Conservation (phyloP, 441 rosid genomes). For the Kokia cookei region DNA sequence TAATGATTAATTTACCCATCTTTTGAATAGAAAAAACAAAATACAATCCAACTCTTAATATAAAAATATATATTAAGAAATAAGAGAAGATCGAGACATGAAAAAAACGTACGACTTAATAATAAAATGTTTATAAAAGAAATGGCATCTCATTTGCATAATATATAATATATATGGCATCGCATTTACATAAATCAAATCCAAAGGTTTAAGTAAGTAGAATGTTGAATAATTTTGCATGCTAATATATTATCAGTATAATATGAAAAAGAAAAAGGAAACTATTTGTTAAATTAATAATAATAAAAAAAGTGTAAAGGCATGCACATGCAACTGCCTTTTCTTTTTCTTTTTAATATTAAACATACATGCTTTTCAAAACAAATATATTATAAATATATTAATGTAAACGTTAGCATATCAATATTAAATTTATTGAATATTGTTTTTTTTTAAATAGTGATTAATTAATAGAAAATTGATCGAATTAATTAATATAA, state of each 20-base stretch:
- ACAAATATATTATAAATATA: no score
- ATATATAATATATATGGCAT: not conserved
- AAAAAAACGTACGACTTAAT: not conserved
- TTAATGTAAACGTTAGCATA: no score
- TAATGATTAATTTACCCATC: accelerated
- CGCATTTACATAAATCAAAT: not conserved
- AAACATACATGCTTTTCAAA: not conserved
- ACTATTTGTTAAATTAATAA: no score
- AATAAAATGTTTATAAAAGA: no score
- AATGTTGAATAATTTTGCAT: not conserved
- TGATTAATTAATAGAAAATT: no score
- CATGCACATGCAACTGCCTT: not conserved
- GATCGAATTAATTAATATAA: no score
- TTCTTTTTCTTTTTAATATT: not conserved
- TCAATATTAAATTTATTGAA: no score
- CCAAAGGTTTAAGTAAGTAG: no score
- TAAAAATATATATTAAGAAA: no score
- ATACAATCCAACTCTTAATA: no score
- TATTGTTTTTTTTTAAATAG: no score
- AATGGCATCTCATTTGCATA: not conserved
- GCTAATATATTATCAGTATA: not conserved
- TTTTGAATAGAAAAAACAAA: accelerated
- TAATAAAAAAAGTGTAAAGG: not conserved
- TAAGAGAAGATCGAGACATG: not conserved
- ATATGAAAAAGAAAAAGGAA: no score